Base-by-base conservation (phyloP, 331 rosid genomes). In the Stylosanthes scabra region DNA sequence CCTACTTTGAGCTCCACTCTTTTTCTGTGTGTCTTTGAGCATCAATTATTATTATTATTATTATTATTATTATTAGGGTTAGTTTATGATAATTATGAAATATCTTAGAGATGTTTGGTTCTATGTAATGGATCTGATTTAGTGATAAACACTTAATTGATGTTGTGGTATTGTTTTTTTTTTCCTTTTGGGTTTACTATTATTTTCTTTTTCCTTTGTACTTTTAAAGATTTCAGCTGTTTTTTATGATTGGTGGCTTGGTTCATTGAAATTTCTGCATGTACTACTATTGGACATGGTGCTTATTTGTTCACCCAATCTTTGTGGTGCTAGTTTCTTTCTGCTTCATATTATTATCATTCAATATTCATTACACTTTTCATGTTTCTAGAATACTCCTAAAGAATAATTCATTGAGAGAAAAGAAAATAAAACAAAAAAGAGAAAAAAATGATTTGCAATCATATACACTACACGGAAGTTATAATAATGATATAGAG, bases 191-290 rank as follows among this genome's bases (percentile, higher is more conserved):
- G 8, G 54, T 6, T 6, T 14, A 57, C 11, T 56, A 34, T 5
- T 2, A 10, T 27, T 11, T 59, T 50, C 0, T 2, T 4, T 7
- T 72, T 57, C 25, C 1, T 1, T 41, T 13, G n/a, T 14, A 37
- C 3, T 10, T 11, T 20, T 77, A 41, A 44, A 74, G 11, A 70
- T 47, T 66, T 29, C 5, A 52, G 73, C 34, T 20, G 29, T 31
- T 31, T 3, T 80, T 80, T 73, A 16, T 40, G 59, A 41, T 70
- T 67, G 70, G 45, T 67, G 68, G 63, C 56, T 68, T 63, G 66
- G 74, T 79, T 56, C 79, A 75, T 81, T 81, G 80, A 63, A 72
- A 76, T 78, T 69, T 68, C 51, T 27, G n/a, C 68, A 62, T 74
- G 63, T 72, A 77, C 46, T 84, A 72, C 79, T 42, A 25, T 72